Percentiles rank a stretch among this genome's conserved stretches.
phyloP scores from a whole-genome alignment of 805 yeast species.

The Starmerella lactis-condensi region DNA sequence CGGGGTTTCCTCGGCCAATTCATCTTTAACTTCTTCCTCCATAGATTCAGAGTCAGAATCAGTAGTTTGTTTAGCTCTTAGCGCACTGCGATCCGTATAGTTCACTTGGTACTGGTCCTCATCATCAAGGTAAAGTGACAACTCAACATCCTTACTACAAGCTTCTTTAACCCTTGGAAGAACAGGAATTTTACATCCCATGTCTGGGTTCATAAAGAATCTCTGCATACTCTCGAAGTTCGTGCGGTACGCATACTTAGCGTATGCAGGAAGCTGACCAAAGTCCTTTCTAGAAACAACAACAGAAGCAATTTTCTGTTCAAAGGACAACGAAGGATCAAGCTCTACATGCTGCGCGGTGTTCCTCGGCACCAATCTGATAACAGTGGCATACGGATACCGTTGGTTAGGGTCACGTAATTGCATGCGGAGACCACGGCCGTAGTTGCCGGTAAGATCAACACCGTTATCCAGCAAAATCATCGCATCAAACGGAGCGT shows the following conservation, averaged over 20 bases:
- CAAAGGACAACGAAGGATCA: constrained; percentile 28
- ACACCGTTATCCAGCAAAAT: constrained; percentile 48
- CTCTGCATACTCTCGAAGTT: constrained; percentile 41
- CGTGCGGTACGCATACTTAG: constrained; percentile 55
- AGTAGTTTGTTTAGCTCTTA: constrained; percentile 1
- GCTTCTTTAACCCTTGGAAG: constrained; percentile 44
- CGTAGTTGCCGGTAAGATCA: constrained; percentile 25
- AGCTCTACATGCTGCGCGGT: constrained; percentile 67
- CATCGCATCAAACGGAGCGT: constrained; percentile 34
- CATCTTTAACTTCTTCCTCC: neutral
- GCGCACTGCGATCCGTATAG: constrained; percentile 5
- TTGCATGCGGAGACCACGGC: constrained; percentile 18
- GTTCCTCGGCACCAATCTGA: constrained; percentile 57
- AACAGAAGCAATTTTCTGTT: constrained; percentile 57
- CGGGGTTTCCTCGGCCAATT: constrained; percentile 13
- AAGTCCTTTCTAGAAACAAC: constrained; percentile 67
- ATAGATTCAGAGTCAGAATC: neutral
- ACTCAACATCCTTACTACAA: constrained; percentile 59
- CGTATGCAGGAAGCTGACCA: constrained; percentile 64
- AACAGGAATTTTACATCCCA: constrained; percentile 66
- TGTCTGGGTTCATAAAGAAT: constrained; percentile 35
- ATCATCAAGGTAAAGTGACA: constrained; percentile 21
- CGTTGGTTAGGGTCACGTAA: constrained; percentile 18
- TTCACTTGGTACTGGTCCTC: constrained; percentile 13
- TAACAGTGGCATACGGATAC: constrained; percentile 30